Base-by-base conservation (phyloP, 1,284 basidiomycete genomes). In the Vanrija sp. region DNA sequence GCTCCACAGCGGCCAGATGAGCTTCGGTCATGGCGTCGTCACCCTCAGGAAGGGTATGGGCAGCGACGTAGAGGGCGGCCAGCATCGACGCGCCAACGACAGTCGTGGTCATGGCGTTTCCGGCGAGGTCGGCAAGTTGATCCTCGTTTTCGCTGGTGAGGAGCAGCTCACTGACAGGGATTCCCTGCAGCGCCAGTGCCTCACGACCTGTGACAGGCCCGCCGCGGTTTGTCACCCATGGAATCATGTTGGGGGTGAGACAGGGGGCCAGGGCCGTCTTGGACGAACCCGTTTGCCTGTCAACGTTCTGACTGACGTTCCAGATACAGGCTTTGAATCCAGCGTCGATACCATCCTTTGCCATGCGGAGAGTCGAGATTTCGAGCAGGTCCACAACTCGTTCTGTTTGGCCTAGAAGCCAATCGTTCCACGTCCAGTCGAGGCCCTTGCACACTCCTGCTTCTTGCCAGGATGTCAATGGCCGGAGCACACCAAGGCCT, bases 231-330 rank as follows among this genome's bases (percentile, higher is more conserved):
- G 94, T 92, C 67, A 96, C 87, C 70, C 92, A 97, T 0, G 94
- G 90, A 59, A 97, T 97, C 88, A 96, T 96, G 35, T 89, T 87
- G 0, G 93, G 93, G 0, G 93, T 97, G 18, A 97, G 82, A 72
- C 93, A 97, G 1, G 89, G 89, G 54, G 87, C 89, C 44, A 95
- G 88, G 8, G 92, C 93, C 2, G 85, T 79, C 71, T 85, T 85
- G 54, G 82, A 84, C 0, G 88, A 86, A 4, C 88, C 88, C 38
- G 86, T 89, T 41, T 88, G 88, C 15, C 92, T 84, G 72, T 93
- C 90, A 25, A 97, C 94, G 63, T 97, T 97, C 73, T 97, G 93
- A 4, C 90, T 94, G n/a, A 97, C 80, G 73, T 97, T 97, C 94
- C 93, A 97, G 2, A 96, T 88, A 75, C 86, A 92, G 83, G 89